Conservation (phyloP, 1,139 yeast genomes). For the Candida neerlandica region DNA sequence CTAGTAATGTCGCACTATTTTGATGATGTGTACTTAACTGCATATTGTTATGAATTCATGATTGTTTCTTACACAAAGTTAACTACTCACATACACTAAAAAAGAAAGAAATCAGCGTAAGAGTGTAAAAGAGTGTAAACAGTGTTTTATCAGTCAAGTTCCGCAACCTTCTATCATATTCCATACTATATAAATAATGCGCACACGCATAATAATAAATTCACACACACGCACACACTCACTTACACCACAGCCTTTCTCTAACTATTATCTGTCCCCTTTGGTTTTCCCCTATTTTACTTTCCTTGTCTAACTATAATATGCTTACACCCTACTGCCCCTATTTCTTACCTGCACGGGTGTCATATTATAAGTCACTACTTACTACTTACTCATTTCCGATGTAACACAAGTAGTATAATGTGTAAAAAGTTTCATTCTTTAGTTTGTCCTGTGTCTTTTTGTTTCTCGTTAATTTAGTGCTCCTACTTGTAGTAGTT, state of each 20-base stretch:
- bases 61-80: background rate
- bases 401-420: no score
- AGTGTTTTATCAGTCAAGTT: no score
- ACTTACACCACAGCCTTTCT: background rate
- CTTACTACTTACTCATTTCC: no score
- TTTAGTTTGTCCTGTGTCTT: no score
- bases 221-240: no score
- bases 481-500: no score
- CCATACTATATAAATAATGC: background rate
- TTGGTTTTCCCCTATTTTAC: background rate
- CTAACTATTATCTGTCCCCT: background rate
- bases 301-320: background rate
- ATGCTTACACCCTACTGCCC: background rate
- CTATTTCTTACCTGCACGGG: no score
- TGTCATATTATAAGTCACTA: no score
- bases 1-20: background rate
- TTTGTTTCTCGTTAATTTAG: no score
- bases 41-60: background rate
- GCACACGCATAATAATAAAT: no score
- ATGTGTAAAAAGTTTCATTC: no score
- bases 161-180: background rate
- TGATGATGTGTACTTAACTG: conserved; percentile 1
- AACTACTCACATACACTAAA: no score
- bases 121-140: background rate
- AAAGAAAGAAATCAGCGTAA: background rate